Evolutionary conservation across 1,139 yeast genomes (phyloP).

Genomic region (Blastobotrys arbuscula): DNA sequence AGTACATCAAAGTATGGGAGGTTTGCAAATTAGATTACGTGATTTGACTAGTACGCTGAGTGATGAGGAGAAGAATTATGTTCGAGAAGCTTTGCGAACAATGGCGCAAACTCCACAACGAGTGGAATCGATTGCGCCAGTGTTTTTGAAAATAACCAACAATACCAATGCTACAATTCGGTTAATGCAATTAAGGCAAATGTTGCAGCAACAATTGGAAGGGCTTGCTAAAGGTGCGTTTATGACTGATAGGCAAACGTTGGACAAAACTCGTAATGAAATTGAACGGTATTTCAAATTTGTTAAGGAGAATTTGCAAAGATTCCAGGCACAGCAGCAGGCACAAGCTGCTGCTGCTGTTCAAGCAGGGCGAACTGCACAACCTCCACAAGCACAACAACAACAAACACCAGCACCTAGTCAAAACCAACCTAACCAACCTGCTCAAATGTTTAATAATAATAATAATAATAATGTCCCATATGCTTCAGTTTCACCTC

Average conservation of each 20-base stretch:
- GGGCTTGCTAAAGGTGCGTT: constrained; percentile 56
- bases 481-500: too few relatives aligned
- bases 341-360: constrained; percentile 4
- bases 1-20: constrained; percentile 62
- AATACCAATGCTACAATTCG: constrained; percentile 71
- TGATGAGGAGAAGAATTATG: constrained; percentile 58
- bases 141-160: constrained; percentile 67
- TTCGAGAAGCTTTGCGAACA: constrained; percentile 51
- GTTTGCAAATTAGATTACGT: constrained; percentile 58
- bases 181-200: constrained; percentile 69
- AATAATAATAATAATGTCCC: background rate
- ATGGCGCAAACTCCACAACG: constrained; percentile 60
- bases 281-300: constrained; percentile 69
- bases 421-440: background rate
- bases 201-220: constrained; percentile 73
- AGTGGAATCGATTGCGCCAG: constrained; percentile 71
- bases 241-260: constrained; percentile 61
- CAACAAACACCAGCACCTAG: constrained; percentile 2
- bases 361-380: constrained; percentile 14
- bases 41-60: constrained; percentile 59
- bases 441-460: background rate
- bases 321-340: constrained; percentile 14
- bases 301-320: constrained; percentile 50
- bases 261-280: constrained; percentile 65
- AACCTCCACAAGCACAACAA: background rate